Percentiles rank a stretch among this genome's conserved stretches.
phyloP scores from a whole-genome alignment of 176 grass and related monocot species.

The Triticum urartu region DNA sequence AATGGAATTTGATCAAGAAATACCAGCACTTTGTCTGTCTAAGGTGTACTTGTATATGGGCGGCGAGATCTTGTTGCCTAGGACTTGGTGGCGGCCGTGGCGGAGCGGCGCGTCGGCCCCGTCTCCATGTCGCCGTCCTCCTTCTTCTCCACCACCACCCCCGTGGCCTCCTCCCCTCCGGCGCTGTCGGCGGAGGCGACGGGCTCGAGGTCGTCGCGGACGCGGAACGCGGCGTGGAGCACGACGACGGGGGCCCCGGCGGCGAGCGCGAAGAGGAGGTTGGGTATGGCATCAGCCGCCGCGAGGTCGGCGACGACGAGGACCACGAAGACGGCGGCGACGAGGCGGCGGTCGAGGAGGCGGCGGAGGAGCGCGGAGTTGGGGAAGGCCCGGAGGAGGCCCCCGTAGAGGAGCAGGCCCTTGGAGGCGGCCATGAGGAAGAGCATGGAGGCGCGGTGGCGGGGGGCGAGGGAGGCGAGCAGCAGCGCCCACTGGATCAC shows the following conservation, averaged over 20 bases:
- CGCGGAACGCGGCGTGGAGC: conserved; percentile 56
- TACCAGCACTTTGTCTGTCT: background rate
- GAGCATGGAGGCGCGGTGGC: conserved; percentile 53
- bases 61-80: background rate
- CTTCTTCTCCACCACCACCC: conserved; percentile 57
- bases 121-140: conserved; percentile 45
- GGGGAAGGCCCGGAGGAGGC: conserved; percentile 54
- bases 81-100: background rate
- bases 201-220: conserved; percentile 49
- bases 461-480: conserved; percentile 44
- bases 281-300: conserved; percentile 16
- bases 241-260: conserved; percentile 30
- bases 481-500: conserved; percentile 49
- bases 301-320: conserved; percentile 50
- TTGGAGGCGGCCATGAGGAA: conserved; percentile 72
- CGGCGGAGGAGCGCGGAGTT: conserved; percentile 40
- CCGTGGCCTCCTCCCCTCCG: background rate
- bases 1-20: background rate
- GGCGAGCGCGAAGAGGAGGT: conserved; percentile 36
- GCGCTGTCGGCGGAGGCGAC: conserved; percentile 1
- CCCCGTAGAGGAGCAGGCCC: conserved; percentile 50
- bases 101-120: conserved; percentile 6
- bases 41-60: background rate
- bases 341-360: conserved; percentile 48
- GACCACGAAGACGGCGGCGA: conserved; percentile 24